phyloP scores from a whole-genome alignment of 192 early-diverging fungal species.

The Backusella psychrophila region DNA sequence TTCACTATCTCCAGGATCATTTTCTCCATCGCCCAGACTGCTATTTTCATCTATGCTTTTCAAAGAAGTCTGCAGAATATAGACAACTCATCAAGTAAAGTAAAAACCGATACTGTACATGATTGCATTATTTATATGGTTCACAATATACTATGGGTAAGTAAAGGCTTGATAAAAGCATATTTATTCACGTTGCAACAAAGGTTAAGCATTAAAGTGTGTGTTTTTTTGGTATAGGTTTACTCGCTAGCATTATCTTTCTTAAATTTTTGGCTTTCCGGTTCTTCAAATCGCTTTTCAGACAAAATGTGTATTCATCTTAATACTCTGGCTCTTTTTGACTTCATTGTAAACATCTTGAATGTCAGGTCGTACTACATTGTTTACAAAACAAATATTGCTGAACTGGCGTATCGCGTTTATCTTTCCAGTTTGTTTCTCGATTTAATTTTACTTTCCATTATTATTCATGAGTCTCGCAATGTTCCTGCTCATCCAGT shows the following conservation, averaged over 20 bases:
- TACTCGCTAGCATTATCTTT: neutral
- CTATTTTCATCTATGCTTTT: neutral
- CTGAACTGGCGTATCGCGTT: neutral
- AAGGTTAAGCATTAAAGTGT: neutral
- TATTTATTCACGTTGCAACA: neutral
- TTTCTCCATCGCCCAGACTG: neutral
- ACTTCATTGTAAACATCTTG: neutral
- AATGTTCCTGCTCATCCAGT: neutral
- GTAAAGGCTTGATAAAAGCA: neutral
- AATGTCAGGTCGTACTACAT: neutral
- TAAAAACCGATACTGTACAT: neutral
- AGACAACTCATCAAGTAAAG: neutral
- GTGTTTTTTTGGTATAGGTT: neutral
- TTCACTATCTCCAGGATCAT: neutral
- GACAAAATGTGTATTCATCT: neutral
- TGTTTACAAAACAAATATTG: neutral
- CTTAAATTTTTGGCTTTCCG: neutral
- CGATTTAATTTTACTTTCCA: neutral
- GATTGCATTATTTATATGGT: neutral
- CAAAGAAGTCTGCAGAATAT: neutral
- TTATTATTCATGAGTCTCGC: neutral
- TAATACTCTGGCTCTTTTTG: neutral
- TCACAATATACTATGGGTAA: neutral
- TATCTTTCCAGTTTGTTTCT: neutral
- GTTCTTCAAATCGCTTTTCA: neutral